Percentiles rank a stretch among this genome's conserved stretches.
These are phyloP conservation scores for Porodaedalea pini DNA, from an alignment of 1,284 basidiomycete genomes.

Conservation along the genomic window DNA sequence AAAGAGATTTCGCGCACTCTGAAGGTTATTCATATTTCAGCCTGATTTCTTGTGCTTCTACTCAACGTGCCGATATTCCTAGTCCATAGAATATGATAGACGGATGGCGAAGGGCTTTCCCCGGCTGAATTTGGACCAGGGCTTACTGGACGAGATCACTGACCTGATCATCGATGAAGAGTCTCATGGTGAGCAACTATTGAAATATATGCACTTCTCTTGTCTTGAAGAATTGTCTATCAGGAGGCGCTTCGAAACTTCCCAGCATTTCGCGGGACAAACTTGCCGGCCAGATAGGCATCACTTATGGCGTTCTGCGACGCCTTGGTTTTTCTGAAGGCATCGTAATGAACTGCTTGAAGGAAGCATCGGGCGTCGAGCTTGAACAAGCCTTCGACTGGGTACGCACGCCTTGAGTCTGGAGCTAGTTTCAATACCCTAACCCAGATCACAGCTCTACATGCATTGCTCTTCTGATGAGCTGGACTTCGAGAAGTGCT, in stretches of 20 bases:
- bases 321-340: constrained; percentile 78
- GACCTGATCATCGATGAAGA: constrained; percentile 42
- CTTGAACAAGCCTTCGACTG: constrained; percentile 92
- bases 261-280: constrained; percentile 53
- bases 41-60: neutral
- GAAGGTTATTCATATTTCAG: constrained; percentile 39
- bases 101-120: constrained; percentile 69
- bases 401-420: constrained; percentile 51
- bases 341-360: constrained; percentile 69
- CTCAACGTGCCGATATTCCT: constrained; percentile 10
- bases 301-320: constrained; percentile 81
- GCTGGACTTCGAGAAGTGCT: constrained; percentile 36
- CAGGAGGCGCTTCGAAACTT: constrained; percentile 22
- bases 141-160: constrained; percentile 59
- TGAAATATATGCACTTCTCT: neutral
- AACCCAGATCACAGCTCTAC: constrained; percentile 51
- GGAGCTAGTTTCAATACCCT: constrained; percentile 1
- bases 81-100: constrained; percentile 85
- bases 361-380: constrained; percentile 61
- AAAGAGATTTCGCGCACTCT: constrained; percentile 77
- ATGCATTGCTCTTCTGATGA: constrained; percentile 67
- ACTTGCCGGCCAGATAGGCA: constrained; percentile 63
- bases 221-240: constrained; percentile 22
- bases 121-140: constrained; percentile 60
- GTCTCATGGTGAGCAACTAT: constrained; percentile 35